phyloP scores from a whole-genome alignment of 2,329 filamentous ascomycete genomes.

The Cladophialophora yegresii region DNA sequence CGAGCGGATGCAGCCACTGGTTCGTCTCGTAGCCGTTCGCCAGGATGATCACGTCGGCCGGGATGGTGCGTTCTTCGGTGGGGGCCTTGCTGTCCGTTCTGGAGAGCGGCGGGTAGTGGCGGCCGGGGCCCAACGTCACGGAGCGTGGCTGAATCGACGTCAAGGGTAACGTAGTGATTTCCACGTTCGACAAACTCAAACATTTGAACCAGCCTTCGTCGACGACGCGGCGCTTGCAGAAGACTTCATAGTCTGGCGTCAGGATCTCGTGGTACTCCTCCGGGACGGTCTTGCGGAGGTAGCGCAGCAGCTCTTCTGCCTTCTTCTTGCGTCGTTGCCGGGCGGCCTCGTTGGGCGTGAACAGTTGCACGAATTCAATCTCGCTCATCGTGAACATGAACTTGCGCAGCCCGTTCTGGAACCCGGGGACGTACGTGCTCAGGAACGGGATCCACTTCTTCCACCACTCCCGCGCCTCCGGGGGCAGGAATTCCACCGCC shows the following conservation, averaged over 20 bases:
- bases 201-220: conserved; percentile 59
- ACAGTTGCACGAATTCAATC: conserved; percentile 44
- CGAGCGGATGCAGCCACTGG: conserved; percentile 56
- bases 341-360: conserved; percentile 51
- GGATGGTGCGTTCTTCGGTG: conserved; percentile 47
- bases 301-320: conserved; percentile 48
- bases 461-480: conserved; percentile 48
- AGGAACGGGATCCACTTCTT: conserved; percentile 52
- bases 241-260: conserved; percentile 63
- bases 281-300: conserved; percentile 56
- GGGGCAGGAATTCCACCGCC: conserved; percentile 49
- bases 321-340: conserved; percentile 43
- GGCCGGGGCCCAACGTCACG: conserved; percentile 56
- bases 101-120: conserved; percentile 46
- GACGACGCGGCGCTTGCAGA: conserved; percentile 66
- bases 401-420: conserved; percentile 52
- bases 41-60: conserved; percentile 63
- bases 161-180: conserved; percentile 56
- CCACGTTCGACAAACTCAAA: conserved; percentile 56
- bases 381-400: conserved; percentile 49
- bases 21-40: conserved; percentile 64
- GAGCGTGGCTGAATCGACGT: conserved; percentile 52
- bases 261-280: conserved; percentile 63
- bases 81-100: conserved; percentile 34
- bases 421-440: conserved; percentile 54